phyloP scores from a whole-genome alignment of 2,329 filamentous ascomycete species.

The Sodiomyces alkalinus region DNA sequence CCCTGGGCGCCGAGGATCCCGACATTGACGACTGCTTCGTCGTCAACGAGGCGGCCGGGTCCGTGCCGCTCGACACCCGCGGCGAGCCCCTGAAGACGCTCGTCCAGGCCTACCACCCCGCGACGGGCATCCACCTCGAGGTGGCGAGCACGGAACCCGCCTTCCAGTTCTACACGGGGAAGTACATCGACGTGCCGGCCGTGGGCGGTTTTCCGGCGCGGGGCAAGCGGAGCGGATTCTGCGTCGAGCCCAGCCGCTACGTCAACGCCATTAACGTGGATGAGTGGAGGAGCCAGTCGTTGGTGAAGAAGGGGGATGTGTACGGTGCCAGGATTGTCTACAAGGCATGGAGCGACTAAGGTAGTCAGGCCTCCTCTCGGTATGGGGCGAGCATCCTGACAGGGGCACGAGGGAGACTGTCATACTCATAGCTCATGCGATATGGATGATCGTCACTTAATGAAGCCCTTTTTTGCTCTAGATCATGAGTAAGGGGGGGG shows the following conservation, averaged over 20 bases:
- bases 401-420: too few species aligned
- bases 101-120: conserved; percentile 58
- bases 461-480: too few species aligned
- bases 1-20: conserved; percentile 53
- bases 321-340: conserved; percentile 77
- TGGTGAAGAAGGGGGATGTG: conserved; percentile 70
- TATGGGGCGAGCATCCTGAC: background rate
- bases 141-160: conserved; percentile 84
- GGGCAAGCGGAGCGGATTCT: conserved; percentile 61
- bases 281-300: conserved; percentile 62
- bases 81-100: conserved; percentile 46
- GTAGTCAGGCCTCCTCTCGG: too few species aligned
- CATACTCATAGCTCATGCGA: too few species aligned
- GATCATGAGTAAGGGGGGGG: too few species aligned
- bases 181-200: conserved; percentile 63
- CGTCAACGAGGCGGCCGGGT: conserved; percentile 45
- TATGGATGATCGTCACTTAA: too few species aligned
- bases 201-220: conserved; percentile 48
- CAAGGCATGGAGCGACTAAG: conserved; percentile 60
- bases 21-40: conserved; percentile 87
- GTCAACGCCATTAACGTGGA: conserved; percentile 77
- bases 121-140: conserved; percentile 65
- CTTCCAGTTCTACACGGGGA: conserved; percentile 94
- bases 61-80: conserved; percentile 53
- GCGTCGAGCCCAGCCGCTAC: conserved; percentile 81